Conservation (phyloP, 345 rosid genomes). For the Salix koriyanagi region DNA sequence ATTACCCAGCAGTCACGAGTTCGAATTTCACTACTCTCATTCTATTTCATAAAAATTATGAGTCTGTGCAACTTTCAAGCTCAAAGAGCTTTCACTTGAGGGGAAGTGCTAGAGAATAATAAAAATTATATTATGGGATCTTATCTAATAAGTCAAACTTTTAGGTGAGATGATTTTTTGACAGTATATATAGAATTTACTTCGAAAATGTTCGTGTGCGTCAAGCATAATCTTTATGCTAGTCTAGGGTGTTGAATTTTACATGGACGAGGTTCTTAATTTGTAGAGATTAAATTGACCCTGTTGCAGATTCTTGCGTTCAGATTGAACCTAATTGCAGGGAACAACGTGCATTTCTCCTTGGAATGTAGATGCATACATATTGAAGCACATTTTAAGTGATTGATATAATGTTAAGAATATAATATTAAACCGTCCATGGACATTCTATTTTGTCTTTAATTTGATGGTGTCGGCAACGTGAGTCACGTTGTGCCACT, state of each 20-base stretch:
- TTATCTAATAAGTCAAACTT: too few species aligned
- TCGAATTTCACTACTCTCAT: too few species aligned
- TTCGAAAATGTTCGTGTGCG: not conserved
- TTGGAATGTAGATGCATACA: not conserved
- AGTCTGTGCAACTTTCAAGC: too few species aligned
- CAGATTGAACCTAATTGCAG: not conserved
- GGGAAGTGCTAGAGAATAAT: too few species aligned
- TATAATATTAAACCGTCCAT: not conserved
- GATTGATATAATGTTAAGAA: not conserved
- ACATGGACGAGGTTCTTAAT: too few species aligned
- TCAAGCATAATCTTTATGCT: not conserved
- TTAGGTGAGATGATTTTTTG: too few species aligned
- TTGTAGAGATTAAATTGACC: not conserved
- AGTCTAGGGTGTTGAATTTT: too few species aligned
- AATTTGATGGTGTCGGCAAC: slow-evolving; percentile 17
- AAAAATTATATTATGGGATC: too few species aligned
- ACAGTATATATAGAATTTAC: too few species aligned
- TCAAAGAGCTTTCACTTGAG: too few species aligned
- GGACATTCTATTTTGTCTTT: not conserved
- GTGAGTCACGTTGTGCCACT: slow-evolving; percentile 34
- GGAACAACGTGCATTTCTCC: not conserved
- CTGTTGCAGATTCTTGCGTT: not conserved
- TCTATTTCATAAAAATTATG: too few species aligned
- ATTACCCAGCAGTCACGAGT: too few species aligned
- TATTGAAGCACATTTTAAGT: not conserved